These are phyloP conservation scores for Fusarium anguioides DNA, from an alignment of 2,329 filamentous ascomycete genomes.

Conservation along the genomic window DNA sequence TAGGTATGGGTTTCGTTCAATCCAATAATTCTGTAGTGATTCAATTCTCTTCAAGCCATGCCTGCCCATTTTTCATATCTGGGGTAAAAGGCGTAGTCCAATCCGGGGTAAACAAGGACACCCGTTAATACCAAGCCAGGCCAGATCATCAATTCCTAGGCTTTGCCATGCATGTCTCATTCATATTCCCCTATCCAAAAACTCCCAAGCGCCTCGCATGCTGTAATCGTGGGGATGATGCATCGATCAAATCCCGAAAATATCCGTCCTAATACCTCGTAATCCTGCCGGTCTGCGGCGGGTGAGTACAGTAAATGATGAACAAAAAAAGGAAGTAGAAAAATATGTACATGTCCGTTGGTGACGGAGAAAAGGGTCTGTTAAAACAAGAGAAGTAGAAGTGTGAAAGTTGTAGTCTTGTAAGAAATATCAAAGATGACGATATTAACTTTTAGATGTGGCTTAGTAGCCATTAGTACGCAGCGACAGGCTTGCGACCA, in stretches of 20 bases:
- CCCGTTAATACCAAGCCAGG: constrained; percentile 31
- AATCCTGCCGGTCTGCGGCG: constrained; percentile 3
- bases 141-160: constrained; percentile 24
- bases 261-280: constrained; percentile 18
- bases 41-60: constrained; percentile 26
- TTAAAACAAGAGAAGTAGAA: constrained; percentile 35
- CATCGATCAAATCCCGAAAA: constrained; percentile 15
- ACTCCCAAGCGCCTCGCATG: constrained; percentile 40
- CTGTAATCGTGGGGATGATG: constrained; percentile 20
- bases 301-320: constrained; percentile 12
- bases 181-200: constrained; percentile 10
- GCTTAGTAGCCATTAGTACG: constrained; percentile 47
- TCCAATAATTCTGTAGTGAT: constrained; percentile 21
- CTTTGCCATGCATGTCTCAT: constrained; percentile 17
- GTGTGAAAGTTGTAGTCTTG: constrained; percentile 15
- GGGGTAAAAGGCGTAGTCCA: constrained; percentile 22
- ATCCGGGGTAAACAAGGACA: constrained; percentile 23
- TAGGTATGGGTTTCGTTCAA: constrained; percentile 3
- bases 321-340: constrained; percentile 15
- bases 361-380: constrained; percentile 14
- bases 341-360: constrained; percentile 22
- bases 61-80: constrained; percentile 26
- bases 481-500: constrained; percentile 49
- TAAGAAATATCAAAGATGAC: neutral
- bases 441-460: neutral